A percentile compares a stretch with the other conserved stretches of the same genome.
Conservation (phyloP, 2,329 filamentous ascomycete species). For the Xylaria sp. region DNA sequence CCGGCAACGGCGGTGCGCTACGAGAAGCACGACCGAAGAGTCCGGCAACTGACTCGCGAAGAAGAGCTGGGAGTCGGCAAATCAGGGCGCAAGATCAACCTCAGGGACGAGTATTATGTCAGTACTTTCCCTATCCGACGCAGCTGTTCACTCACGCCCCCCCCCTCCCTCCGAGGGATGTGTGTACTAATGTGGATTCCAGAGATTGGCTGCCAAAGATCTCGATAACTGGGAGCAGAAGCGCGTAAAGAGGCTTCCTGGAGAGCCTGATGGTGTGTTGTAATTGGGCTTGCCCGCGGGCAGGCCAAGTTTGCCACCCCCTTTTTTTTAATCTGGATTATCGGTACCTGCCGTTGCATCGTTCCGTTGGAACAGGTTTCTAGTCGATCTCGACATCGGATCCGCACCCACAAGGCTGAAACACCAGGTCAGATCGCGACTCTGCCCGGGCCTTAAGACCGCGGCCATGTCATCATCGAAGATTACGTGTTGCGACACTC, state of each 20-base stretch:
- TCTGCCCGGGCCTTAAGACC: no score
- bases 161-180: background rate
- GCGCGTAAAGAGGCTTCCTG: constrained; percentile 83
- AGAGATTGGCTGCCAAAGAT: constrained; percentile 85
- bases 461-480: background rate
- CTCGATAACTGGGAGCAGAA: constrained; percentile 97
- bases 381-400: background rate
- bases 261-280: constrained; percentile 85
- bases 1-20: constrained; percentile 93
- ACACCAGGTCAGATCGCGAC: background rate
- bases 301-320: background rate
- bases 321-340: background rate
- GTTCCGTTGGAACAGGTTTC: background rate
- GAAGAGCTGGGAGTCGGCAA: constrained; percentile 84
- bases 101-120: constrained; percentile 87
- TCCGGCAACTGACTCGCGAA: constrained; percentile 80
- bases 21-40: constrained; percentile 88
- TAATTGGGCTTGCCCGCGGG: constrained; percentile 39
- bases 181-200: constrained; percentile 26
- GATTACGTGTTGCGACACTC: background rate
- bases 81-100: constrained; percentile 70
- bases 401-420: background rate
- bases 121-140: constrained; percentile 41
- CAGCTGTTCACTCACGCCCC: background rate
- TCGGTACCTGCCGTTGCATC: background rate